Base-by-base conservation (phyloP, 1,284 basidiomycete species). In the Hypsizygus ulmarius region DNA sequence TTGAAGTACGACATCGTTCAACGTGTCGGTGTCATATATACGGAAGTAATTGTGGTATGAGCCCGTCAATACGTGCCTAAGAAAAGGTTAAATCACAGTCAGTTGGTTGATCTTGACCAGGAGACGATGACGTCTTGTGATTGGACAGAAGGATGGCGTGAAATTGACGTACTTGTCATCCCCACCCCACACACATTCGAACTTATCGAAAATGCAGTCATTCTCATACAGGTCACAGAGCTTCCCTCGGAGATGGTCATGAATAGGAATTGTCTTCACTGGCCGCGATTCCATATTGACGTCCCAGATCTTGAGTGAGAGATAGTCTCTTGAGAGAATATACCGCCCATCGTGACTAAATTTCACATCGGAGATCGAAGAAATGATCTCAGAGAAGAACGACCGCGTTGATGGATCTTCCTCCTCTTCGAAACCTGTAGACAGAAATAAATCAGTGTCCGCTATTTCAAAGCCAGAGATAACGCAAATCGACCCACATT, bases 41-140 rank as follows among this genome's bases (percentile, higher is more conserved):
- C 96, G 93, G 88, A 99, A 97, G 74, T 97, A 98, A 72, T 99
- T 99, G 77, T 98, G 95, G 74, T 99, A 99, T 40, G 95, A 97
- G 42, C 97, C 97, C 11, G 97, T 98, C 59, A 97, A 74, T 53
- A 97, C 92, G 67, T 94, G 85, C 63, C 94, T 97, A 51, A 38
- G 27, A 52, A n/a, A n/a, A n/a, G n/a, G n/a, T n/a, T 27, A 18
- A 19, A 44, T 47, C 36, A 25, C 10, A n/a, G 41, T 55, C 41
- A 53, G 33, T 43, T 39, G 18, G 8, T 43, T 39, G 14, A 43
- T 40, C 36, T 35, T 37, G 10, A 34, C 39, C 21, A 32, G 30
- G 25, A 4, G 18, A 30, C 27, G 37, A 45, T 43, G 48, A 48
- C 43, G 49, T 49, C n/a, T 28, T 10, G 33, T 36, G 38, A 15